These are phyloP conservation scores for Aureobasidium sp. DNA, from an alignment of 2,329 filamentous ascomycete species.

Conservation along the genomic window DNA sequence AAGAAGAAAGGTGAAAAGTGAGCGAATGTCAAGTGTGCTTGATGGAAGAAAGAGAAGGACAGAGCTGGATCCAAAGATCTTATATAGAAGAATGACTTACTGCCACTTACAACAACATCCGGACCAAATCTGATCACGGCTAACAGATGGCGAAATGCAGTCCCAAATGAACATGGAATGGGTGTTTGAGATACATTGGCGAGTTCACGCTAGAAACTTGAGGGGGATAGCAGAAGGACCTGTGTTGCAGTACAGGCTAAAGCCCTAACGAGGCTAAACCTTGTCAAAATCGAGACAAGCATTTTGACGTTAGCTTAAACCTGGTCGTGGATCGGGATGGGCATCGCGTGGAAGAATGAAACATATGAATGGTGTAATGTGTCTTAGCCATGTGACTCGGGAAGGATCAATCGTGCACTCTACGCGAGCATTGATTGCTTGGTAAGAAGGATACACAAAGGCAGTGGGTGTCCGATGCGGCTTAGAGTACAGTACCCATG, in stretches of 20 bases:
- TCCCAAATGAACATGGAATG: neutral
- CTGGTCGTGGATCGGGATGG: neutral
- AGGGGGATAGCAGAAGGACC: constrained; percentile 1
- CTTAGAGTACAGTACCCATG: neutral
- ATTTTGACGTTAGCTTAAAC: constrained; percentile 3
- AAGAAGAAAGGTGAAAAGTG: constrained; percentile 5
- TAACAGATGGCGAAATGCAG: neutral
- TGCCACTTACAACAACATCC: no score
- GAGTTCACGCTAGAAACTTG: neutral
- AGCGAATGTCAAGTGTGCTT: constrained; percentile 7
- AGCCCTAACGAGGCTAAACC: constrained; percentile 6
- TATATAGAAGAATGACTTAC: neutral
- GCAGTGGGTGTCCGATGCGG: neutral
- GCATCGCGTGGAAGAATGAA: constrained; percentile 7
- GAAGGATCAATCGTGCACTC: neutral
- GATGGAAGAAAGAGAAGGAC: neutral
- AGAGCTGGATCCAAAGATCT: neutral
- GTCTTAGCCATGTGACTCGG: neutral
- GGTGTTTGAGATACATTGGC: constrained; percentile 6
- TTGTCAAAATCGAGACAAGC: constrained; percentile 3
- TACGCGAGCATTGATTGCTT: neutral
- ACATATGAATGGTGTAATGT: neutral
- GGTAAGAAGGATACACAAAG: neutral
- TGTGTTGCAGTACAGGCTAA: constrained; percentile 2
- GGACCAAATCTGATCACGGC: neutral